Evolutionary conservation across 768 basidiomycete species (phyloP).

Genomic region (Mycena rebaudengoi): DNA sequence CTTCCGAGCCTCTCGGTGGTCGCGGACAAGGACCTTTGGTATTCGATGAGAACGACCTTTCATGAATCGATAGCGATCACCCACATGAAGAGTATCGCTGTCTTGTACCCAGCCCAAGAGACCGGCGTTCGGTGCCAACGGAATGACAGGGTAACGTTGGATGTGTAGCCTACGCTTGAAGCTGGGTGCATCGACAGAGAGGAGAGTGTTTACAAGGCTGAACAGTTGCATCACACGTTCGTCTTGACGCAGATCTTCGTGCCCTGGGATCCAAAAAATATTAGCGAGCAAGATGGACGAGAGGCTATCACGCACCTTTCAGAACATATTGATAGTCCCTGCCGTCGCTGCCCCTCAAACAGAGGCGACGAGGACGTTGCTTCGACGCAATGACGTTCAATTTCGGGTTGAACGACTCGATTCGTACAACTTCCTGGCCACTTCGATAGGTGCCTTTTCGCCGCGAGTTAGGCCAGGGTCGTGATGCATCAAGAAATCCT

Average conservation of each 20-base stretch:
- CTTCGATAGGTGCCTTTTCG: conserved; percentile 97
- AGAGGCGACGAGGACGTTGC: conserved; percentile 91
- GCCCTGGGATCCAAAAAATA: conserved; percentile 69
- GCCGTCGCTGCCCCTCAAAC: conserved; percentile 89
- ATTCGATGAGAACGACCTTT: no score
- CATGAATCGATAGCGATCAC: no score
- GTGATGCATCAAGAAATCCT: no score
- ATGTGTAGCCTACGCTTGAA: conserved; percentile 97
- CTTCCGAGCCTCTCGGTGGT: conserved; percentile 95
- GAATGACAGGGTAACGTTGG: conserved; percentile 91
- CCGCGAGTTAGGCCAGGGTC: no score
- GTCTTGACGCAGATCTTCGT: conserved; percentile 98
- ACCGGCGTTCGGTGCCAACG: conserved; percentile 95
- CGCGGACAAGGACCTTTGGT: conserved; percentile 94
- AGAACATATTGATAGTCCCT: conserved; percentile 91
- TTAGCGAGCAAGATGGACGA: no score
- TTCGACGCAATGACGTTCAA: conserved; percentile 95
- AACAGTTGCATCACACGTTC: conserved; percentile 99
- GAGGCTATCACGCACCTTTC: conserved; percentile 63
- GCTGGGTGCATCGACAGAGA: conserved; percentile 91
- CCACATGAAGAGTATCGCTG: conserved; percentile 94
- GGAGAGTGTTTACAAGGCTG: conserved; percentile 93
- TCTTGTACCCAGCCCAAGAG: conserved; percentile 95
- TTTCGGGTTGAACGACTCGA: conserved; percentile 87
- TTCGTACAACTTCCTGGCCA: conserved; percentile 83